These are phyloP conservation scores for Pythium aphanidermatum DNA, from an alignment of 352 stramenopile genomes.

Conservation along the genomic window DNA sequence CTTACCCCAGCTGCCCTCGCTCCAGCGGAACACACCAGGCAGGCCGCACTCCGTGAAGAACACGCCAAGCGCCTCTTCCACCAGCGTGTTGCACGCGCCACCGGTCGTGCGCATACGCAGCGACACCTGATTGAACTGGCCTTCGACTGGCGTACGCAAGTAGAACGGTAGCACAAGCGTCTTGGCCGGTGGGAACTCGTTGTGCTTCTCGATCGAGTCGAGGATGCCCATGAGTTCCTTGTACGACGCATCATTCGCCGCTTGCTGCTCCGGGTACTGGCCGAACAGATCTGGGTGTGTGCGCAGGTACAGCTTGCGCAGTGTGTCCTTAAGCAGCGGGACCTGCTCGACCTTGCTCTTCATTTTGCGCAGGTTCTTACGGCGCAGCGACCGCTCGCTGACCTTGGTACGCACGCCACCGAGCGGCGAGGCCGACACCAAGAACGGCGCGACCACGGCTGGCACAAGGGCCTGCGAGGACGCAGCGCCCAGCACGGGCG, in stretches of 20 bases:
- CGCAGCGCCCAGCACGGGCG: neutral
- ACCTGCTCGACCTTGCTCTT: constrained; percentile 57
- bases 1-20: constrained; percentile 69
- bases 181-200: constrained; percentile 71
- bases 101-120: constrained; percentile 61
- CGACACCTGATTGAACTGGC: constrained; percentile 63
- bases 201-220: constrained; percentile 73
- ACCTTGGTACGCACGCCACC: constrained; percentile 54
- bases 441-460: constrained; percentile 5
- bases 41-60: constrained; percentile 70
- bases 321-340: constrained; percentile 64
- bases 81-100: constrained; percentile 69
- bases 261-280: constrained; percentile 59
- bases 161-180: constrained; percentile 63
- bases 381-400: constrained; percentile 57
- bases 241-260: constrained; percentile 66
- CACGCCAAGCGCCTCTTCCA: constrained; percentile 61
- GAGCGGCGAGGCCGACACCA: neutral
- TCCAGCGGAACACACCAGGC: constrained; percentile 58
- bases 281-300: constrained; percentile 76
- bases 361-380: constrained; percentile 76
- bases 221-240: constrained; percentile 78
- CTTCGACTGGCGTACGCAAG: constrained; percentile 59
- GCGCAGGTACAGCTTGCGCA: constrained; percentile 78
- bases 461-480: constrained; percentile 2